Evolutionary conservation across 306 rosid species (phyloP).

Genomic region (Lagenaria siceraria): DNA sequence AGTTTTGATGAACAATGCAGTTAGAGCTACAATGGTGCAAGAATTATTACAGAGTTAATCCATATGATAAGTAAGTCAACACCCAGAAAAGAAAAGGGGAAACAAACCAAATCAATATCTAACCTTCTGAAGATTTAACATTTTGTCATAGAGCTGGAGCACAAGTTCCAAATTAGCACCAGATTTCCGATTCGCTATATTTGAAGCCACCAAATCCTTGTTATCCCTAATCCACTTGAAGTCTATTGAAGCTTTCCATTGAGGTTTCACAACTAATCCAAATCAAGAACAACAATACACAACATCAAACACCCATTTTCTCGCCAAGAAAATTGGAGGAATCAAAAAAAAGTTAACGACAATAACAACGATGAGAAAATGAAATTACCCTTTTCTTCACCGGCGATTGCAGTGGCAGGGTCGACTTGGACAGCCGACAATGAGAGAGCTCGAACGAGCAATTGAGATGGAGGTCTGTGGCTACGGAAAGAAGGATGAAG

Average conservation of each 20-base stretch:
- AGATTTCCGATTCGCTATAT: slow-evolving; percentile 61
- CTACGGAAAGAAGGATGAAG: slow-evolving; percentile 13
- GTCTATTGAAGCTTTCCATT: slow-evolving; percentile 83
- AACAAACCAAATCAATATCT: slow-evolving; percentile 3
- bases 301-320: background rate
- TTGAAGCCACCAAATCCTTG: slow-evolving; percentile 61
- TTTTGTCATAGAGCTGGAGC: slow-evolving; percentile 57
- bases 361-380: background rate
- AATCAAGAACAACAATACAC: background rate
- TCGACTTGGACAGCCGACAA: slow-evolving; percentile 32
- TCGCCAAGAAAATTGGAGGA: background rate
- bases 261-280: slow-evolving; percentile 42
- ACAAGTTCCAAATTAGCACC: slow-evolving; percentile 71
- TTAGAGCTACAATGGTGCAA: background rate
- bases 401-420: slow-evolving; percentile 5
- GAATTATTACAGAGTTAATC: background rate
- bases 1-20: background rate
- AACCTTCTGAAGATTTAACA: slow-evolving; percentile 79
- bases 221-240: slow-evolving; percentile 95
- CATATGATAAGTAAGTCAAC: background rate
- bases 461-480: slow-evolving; percentile 21
- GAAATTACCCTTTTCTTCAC: slow-evolving; percentile 37
- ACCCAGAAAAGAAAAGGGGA: background rate
- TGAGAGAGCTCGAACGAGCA: slow-evolving; percentile 33
- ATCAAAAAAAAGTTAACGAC: background rate